Conservation (phyloP, 306 rosid species). For the Spatholobus suberectus region DNA sequence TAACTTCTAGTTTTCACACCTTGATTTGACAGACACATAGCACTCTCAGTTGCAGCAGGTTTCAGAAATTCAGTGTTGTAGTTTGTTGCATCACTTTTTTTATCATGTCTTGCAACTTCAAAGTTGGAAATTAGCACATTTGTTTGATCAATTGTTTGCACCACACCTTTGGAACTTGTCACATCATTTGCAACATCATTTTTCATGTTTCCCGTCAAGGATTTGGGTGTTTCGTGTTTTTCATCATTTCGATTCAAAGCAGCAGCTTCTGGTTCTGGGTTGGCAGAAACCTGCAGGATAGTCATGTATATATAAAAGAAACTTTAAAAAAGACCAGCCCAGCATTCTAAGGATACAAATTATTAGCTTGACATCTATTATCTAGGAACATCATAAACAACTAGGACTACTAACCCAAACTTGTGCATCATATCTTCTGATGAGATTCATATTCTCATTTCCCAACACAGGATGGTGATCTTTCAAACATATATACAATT, state of each 20-base stretch:
- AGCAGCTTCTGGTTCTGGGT: conserved; percentile 52
- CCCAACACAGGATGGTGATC: conserved; percentile 10
- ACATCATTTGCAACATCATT: conserved; percentile 45
- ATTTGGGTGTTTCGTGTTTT: conserved; percentile 41
- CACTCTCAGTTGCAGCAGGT: conserved; percentile 50
- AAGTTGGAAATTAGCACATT: conserved; percentile 37
- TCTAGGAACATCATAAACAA: conserved; percentile 15
- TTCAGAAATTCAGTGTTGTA: conserved; percentile 43
- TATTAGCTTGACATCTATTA: conserved; percentile 17
- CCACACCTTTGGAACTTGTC: conserved; percentile 42
- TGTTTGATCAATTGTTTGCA: conserved; percentile 38
- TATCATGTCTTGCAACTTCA: conserved; percentile 49
- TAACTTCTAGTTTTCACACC: conserved; percentile 52
- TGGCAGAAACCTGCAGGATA: conserved; percentile 61
- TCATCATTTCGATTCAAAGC: conserved; percentile 47
- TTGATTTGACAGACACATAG: conserved; percentile 53
- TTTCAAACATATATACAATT: background rate
- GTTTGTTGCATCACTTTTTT: conserved; percentile 43
- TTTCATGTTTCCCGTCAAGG: conserved; percentile 40
- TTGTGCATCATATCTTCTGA: conserved; percentile 14
- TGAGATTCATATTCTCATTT: conserved; percentile 4
- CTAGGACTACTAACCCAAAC: background rate
- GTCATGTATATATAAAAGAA: conserved; percentile 21
- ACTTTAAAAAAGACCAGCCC: conserved; percentile 21
- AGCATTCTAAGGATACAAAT: background rate